phyloP scores from a whole-genome alignment of 2,329 filamentous ascomycete species.

The Verticillium klebahnii region DNA sequence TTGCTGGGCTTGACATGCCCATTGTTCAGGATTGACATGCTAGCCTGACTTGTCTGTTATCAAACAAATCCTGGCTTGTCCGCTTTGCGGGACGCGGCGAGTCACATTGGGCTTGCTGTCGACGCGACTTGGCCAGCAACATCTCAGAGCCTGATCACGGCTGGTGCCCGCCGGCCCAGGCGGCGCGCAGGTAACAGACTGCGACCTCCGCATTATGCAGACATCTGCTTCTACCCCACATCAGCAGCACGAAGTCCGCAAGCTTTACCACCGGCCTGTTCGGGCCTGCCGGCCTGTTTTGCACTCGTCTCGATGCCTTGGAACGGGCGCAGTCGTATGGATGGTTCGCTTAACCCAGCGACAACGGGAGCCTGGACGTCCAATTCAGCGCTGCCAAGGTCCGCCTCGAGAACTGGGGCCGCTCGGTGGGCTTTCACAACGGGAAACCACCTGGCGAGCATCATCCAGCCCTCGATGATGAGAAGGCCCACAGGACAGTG shows the following conservation, averaged over 20 bases:
- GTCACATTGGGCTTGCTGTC: no score
- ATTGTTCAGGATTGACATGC: no score
- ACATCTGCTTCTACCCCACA: no score
- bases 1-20: no score
- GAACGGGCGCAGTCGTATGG: slow-evolving; percentile 12
- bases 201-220: no score
- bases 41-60: no score
- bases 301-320: slow-evolving; percentile 14
- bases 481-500: neutral
- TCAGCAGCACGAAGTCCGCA: slow-evolving; percentile 11
- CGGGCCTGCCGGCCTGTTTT: slow-evolving; percentile 15
- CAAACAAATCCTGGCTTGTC: no score
- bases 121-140: no score
- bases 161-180: no score
- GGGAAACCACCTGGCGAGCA: slow-evolving; percentile 1
- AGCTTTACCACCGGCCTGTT: slow-evolving; percentile 12
- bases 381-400: slow-evolving; percentile 11
- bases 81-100: no score
- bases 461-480: slow-evolving; percentile 10
- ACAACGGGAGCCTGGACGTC: slow-evolving; percentile 7
- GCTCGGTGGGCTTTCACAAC: slow-evolving; percentile 10
- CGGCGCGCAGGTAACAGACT: no score
- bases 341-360: slow-evolving; percentile 1
- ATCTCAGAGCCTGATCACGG: no score
- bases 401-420: slow-evolving; percentile 17